A percentile compares a stretch with the other conserved stretches of the same genome.
These are phyloP conservation scores for Colletotrichum coccodes DNA, from an alignment of 2,329 filamentous ascomycete genomes.

Conservation along the genomic window DNA sequence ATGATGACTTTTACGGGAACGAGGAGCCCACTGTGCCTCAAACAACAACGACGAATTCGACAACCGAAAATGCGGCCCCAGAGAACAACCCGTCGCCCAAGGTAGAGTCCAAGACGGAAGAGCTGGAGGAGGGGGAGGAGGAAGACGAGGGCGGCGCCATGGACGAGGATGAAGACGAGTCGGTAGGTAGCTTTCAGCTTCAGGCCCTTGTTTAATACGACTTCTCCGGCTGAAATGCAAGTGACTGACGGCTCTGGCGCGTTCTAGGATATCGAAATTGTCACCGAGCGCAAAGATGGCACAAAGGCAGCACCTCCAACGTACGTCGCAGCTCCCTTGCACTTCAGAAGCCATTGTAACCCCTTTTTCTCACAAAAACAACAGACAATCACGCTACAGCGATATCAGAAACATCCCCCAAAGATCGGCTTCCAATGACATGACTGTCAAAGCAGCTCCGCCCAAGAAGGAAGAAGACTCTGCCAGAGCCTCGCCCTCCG, in stretches of 20 bases:
- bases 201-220: not conserved
- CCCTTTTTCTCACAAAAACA: not conserved
- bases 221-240: not conserved
- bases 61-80: constrained; percentile 12
- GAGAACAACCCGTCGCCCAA: constrained; percentile 27
- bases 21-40: constrained; percentile 62
- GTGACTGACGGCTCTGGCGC: constrained; percentile 11
- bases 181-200: constrained; percentile 44
- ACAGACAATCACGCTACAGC: constrained; percentile 70
- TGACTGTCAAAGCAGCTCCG: constrained; percentile 54
- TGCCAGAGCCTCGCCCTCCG: constrained; percentile 39
- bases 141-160: constrained; percentile 70
- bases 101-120: constrained; percentile 53
- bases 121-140: constrained; percentile 72
- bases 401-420: constrained; percentile 74
- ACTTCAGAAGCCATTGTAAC: not conserved
- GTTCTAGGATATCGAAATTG: constrained; percentile 72
- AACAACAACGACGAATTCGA: constrained; percentile 22
- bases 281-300: constrained; percentile 74
- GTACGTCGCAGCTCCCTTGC: constrained; percentile 50
- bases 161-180: constrained; percentile 69
- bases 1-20: constrained; percentile 74
- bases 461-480: constrained; percentile 58
- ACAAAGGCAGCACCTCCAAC: constrained; percentile 67
- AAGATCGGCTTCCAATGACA: constrained; percentile 64